Conservation (phyloP, 2,329 filamentous ascomycete species). For the Aspergillus ochraceus region DNA sequence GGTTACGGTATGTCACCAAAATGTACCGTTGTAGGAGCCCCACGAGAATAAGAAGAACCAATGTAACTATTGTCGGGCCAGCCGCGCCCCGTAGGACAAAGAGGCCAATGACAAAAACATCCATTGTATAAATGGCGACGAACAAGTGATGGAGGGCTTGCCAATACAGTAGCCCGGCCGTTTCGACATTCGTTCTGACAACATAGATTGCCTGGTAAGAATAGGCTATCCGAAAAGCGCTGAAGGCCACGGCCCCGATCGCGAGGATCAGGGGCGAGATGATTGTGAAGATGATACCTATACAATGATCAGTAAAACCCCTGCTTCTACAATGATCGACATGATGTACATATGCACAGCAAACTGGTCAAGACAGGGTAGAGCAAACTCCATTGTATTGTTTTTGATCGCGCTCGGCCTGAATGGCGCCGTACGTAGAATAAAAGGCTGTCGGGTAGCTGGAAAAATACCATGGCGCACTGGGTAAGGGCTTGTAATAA, state of each 20-base stretch:
- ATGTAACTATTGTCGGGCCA: not conserved
- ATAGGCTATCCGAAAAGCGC: slow-evolving; percentile 4
- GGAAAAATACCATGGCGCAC: slow-evolving; percentile 10
- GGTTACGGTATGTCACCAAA: too few relatives aligned
- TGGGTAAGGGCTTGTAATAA: slow-evolving; percentile 20
- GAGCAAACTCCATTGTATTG: slow-evolving; percentile 9
- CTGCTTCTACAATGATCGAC: not conserved
- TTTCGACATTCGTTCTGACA: slow-evolving; percentile 1
- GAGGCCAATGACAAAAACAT: slow-evolving; percentile 10
- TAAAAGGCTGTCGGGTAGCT: slow-evolving; percentile 9
- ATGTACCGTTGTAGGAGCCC: too few relatives aligned
- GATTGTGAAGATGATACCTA: slow-evolving; percentile 11
- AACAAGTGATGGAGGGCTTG: slow-evolving; percentile 11
- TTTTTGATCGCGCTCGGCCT: not conserved
- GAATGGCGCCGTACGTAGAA: not conserved
- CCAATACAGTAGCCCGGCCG: slow-evolving; percentile 12
- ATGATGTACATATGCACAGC: slow-evolving; percentile 10
- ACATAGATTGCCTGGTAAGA: slow-evolving; percentile 6
- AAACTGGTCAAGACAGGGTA: slow-evolving; percentile 15
- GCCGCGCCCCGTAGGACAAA: slow-evolving; percentile 5
- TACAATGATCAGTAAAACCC: not conserved
- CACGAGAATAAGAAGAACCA: too few relatives aligned
- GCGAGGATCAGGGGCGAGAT: slow-evolving; percentile 12
- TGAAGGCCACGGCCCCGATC: slow-evolving; percentile 4
- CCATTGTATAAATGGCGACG: slow-evolving; percentile 11